Conservation (phyloP, 2,329 filamentous ascomycete species). For the Sporothrix protearum region DNA sequence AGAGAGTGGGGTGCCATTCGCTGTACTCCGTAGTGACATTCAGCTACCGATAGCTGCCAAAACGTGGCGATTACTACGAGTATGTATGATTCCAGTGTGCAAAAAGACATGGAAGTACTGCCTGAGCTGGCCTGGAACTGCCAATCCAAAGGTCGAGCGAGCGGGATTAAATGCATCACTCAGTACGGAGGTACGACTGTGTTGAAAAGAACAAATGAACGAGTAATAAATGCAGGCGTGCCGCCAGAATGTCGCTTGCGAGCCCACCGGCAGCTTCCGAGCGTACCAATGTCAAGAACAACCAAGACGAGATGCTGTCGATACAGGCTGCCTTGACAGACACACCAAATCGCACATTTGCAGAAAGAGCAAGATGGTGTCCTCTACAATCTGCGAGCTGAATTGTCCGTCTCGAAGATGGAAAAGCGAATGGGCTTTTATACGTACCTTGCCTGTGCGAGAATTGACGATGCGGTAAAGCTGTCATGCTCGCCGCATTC, state of each 20-base stretch:
- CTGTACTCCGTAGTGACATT: background rate
- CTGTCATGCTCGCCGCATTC: background rate
- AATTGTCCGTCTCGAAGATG: background rate
- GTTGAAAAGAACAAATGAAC: background rate
- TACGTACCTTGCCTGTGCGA: background rate
- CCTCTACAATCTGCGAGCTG: background rate
- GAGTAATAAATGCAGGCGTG: no score
- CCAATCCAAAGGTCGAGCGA: background rate
- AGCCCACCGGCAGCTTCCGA: constrained; percentile 7
- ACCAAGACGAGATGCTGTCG: background rate
- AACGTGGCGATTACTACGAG: background rate
- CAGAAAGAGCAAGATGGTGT: no score
- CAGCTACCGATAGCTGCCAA: background rate
- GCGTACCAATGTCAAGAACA: background rate
- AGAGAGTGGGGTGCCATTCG: no score
- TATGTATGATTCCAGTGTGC: background rate
- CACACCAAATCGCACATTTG: background rate
- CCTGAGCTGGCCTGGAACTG: background rate
- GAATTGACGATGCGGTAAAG: background rate
- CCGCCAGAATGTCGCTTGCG: background rate
- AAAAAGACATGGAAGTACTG: background rate
- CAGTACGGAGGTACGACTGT: no score
- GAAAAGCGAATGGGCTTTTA: background rate
- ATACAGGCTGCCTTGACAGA: background rate
- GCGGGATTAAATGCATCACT: background rate